phyloP scores from a whole-genome alignment of 2,329 filamentous ascomycete species.

The Sporothrix inflata region DNA sequence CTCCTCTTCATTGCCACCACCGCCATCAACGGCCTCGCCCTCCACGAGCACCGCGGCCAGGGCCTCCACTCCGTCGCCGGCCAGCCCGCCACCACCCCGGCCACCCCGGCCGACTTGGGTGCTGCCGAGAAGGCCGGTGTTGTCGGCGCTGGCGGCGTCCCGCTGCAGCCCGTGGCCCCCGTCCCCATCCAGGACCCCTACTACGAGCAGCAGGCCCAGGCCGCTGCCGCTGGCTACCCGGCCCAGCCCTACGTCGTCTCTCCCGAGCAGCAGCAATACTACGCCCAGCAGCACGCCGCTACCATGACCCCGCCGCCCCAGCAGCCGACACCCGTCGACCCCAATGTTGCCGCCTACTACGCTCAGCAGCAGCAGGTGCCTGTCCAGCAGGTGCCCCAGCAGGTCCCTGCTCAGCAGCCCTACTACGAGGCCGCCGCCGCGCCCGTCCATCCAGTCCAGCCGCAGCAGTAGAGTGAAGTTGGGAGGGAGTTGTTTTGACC shows the following conservation, averaged over 20 bases:
- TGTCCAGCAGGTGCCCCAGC: background rate
- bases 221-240: background rate
- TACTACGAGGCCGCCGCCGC: background rate
- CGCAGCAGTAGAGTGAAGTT: background rate
- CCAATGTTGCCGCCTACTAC: background rate
- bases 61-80: conserved; percentile 47
- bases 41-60: conserved; percentile 50
- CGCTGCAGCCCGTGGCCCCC: background rate
- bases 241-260: background rate
- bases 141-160: background rate
- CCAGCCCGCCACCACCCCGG: conserved; percentile 27
- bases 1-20: conserved; percentile 49
- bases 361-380: background rate
- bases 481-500: no score
- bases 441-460: background rate
- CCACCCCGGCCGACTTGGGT: conserved; percentile 17
- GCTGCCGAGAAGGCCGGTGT: conserved; percentile 35
- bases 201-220: conserved; percentile 32
- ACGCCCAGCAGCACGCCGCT: background rate
- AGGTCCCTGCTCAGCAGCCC: background rate
- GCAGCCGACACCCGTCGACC: background rate
- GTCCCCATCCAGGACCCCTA: conserved; percentile 22
- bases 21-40: conserved; percentile 46
- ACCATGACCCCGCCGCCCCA: conserved; percentile 8
- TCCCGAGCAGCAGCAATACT: background rate